These are phyloP conservation scores for Nakazawaea anatomiae DNA, from an alignment of 805 yeast species.

Conservation along the genomic window DNA sequence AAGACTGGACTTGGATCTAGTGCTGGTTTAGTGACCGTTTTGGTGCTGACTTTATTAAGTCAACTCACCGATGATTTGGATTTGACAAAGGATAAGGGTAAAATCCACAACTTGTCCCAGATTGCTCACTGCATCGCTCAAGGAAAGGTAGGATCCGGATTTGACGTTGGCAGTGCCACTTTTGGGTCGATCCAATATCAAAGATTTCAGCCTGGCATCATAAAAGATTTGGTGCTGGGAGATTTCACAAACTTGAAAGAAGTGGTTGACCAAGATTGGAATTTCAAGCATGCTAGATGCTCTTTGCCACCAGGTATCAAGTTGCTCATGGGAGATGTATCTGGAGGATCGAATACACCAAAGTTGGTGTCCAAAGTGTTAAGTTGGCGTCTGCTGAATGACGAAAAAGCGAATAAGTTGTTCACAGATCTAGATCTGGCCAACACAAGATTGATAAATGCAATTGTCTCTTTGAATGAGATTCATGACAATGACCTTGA, in stretches of 20 bases:
- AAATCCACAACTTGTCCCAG: constrained; percentile 83
- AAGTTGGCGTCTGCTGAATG: constrained; percentile 55
- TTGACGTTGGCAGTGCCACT: constrained; percentile 94
- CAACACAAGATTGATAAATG: constrained; percentile 50
- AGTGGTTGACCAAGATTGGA: constrained; percentile 51
- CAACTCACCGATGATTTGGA: constrained; percentile 26
- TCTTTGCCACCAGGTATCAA: constrained; percentile 63
- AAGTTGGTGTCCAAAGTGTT: constrained; percentile 74
- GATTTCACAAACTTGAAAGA: constrained; percentile 25
- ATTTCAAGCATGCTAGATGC: constrained; percentile 46
- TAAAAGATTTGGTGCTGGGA: constrained; percentile 30
- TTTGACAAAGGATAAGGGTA: constrained; percentile 16
- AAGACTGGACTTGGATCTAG: constrained; percentile 97
- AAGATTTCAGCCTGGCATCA: constrained; percentile 60
- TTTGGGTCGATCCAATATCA: constrained; percentile 83
- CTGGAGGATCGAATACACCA: constrained; percentile 93
- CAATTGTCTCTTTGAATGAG: constrained; percentile 35
- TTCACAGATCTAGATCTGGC: constrained; percentile 53
- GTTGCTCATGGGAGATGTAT: constrained; percentile 87
- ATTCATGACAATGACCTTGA: constrained; percentile 25
- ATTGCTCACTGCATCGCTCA: constrained; percentile 91
- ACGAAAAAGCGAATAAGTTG: constrained; percentile 42
- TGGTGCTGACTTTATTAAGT: constrained; percentile 63
- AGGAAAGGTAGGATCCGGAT: constrained; percentile 93
- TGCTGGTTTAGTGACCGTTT: constrained; percentile 84